These are phyloP conservation scores for Aspergillus pseudoviridinutans DNA, from an alignment of 2,329 filamentous ascomycete genomes.

Conservation along the genomic window DNA sequence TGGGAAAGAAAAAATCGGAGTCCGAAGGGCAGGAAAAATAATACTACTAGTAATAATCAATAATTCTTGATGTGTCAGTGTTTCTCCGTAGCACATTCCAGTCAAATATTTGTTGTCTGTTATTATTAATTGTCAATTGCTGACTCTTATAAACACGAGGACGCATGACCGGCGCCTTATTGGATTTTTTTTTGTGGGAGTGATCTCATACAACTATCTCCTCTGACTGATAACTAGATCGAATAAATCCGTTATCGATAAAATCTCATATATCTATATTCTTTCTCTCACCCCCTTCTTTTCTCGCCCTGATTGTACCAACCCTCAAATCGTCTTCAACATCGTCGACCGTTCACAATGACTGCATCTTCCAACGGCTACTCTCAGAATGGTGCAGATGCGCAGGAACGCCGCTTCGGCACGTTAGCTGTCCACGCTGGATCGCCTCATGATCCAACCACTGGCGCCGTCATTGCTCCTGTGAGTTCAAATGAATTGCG, in stretches of 20 bases:
- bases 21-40: background rate
- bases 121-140: background rate
- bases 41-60: background rate
- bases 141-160: background rate
- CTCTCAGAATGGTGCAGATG: constrained; percentile 47
- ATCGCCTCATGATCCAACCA: constrained; percentile 81
- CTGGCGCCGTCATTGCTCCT: constrained; percentile 91
- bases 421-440: constrained; percentile 95
- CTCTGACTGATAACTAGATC: background rate
- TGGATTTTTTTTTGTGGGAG: background rate
- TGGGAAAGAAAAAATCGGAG: background rate
- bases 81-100: background rate
- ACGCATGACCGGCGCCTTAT: background rate
- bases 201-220: background rate
- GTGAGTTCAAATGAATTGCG: constrained; percentile 36
- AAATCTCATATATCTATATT: constrained; percentile 2
- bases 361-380: constrained; percentile 14
- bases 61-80: no score
- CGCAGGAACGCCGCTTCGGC: constrained; percentile 77
- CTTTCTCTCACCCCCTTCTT: constrained; percentile 2
- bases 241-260: background rate
- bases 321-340: background rate
- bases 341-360: constrained; percentile 12
- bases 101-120: background rate
- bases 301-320: background rate